These are phyloP conservation scores for Plasmodium coatneyi DNA, from an alignment of 169 alveolate genomes.

Conservation along the genomic window DNA sequence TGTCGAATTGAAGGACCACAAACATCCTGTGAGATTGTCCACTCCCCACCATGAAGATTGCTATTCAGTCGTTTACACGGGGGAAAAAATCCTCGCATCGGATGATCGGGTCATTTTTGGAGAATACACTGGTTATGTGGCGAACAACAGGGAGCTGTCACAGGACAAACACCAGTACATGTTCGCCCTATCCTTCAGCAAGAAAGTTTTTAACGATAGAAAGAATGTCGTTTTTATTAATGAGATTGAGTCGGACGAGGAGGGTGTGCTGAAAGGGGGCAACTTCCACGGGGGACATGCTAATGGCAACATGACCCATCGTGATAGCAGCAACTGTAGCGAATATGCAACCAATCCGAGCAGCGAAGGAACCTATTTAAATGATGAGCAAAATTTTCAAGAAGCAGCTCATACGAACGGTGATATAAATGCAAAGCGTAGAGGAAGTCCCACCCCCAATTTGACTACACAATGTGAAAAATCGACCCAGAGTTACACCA, in stretches of 20 bases:
- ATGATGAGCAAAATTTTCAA: not conserved
- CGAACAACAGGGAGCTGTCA: constrained; percentile 81
- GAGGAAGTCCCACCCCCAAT: not conserved
- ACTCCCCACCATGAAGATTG: constrained; percentile 90
- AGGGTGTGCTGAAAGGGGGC: not conserved
- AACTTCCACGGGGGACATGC: not conserved
- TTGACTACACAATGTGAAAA: not conserved
- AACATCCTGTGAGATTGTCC: constrained; percentile 89
- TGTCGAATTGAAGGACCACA: constrained; percentile 87
- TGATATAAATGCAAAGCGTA: not conserved
- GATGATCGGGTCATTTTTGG: constrained; percentile 86
- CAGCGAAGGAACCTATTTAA: not conserved
- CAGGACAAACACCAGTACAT: constrained; percentile 87
- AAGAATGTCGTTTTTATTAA: constrained; percentile 81
- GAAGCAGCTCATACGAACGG: not conserved
- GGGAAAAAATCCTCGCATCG: constrained; percentile 81
- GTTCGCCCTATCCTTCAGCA: constrained; percentile 86
- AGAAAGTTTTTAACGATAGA: constrained; percentile 87
- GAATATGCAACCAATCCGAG: not conserved
- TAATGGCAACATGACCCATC: not conserved
- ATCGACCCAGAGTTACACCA: not conserved
- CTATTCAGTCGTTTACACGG: constrained; percentile 88
- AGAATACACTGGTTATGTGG: constrained; percentile 90
- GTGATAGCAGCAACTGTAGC: not conserved
- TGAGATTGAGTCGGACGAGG: constrained; percentile 81